Evolutionary conservation across 2,329 filamentous ascomycete species (phyloP), one percentile per base, ranked within the genome.

Genomic region (Aspergillus phoenicis): DNA sequence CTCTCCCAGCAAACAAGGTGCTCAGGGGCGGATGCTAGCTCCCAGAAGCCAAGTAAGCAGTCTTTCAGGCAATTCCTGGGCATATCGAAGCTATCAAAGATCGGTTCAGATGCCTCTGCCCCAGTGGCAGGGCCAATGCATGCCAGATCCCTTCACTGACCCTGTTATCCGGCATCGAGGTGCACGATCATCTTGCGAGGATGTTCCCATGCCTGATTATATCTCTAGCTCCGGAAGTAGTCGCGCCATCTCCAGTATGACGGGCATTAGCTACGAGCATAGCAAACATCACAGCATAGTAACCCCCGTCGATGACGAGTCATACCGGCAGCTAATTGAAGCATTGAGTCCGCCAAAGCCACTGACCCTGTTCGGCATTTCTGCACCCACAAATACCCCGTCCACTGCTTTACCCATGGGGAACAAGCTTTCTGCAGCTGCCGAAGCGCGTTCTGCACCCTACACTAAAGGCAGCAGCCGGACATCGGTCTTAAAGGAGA

Each of bases 1-100:
- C 67, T 89, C 88, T 0, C 88, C 87, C 20, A 81, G 82, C 22
- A 77, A 77, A 57, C 66, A 72, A 57, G 70, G 71, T 15, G 58
- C 52, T 55, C 70, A 45, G 13, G 41, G 66, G 53, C 61, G 58
- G 24, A 56, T 59, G 49, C 62, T 62, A 52, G 63, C 67, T 45
- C 60, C 66, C 5, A 67, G 39, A 59, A 65, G 61, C 57, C 68
- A 71, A 52, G 61, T 65, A 17, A 63, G 61, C 58, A 63, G 57
- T 22, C 68, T 65, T n/a, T 60, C 69, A 17, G 43, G 68, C 43
- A 70, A 67, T 57, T 63, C 66, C 24, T 76, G 73, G 72, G 62
- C 67, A 11, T 70, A 72, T 49, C 69, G 72, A 39, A 65, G 69
- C 17, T 75, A 77, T 54, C 71, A 70, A n/a, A 62, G 68, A 8